phyloP scores from a whole-genome alignment of 768 basidiomycete genomes.

The Scleroderma citrinum region DNA sequence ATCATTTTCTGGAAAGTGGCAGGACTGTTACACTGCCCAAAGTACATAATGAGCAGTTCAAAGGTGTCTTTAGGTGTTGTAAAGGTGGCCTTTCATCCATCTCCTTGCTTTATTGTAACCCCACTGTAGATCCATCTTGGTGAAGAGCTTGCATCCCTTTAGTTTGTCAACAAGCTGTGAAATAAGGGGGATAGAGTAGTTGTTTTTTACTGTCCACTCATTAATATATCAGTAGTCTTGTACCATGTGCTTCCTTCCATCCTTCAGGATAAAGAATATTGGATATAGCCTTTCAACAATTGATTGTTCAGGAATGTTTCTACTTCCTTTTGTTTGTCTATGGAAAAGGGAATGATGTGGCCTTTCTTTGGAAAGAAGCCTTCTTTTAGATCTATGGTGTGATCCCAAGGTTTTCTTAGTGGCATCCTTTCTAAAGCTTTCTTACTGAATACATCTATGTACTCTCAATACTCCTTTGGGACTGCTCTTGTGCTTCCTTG shows the following conservation, averaged over 20 bases:
- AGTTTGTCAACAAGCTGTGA: not conserved
- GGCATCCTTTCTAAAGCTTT: not conserved
- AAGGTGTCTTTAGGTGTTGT: conserved; percentile 30
- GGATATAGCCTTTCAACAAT: conserved; percentile 6
- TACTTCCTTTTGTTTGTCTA: not conserved
- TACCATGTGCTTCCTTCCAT: conserved; percentile 7
- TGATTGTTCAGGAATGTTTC: conserved; percentile 7
- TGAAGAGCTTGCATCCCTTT: conserved; percentile 2
- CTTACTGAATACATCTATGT: conserved; percentile 1
- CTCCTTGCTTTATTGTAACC: conserved; percentile 29
- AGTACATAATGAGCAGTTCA: conserved; percentile 36
- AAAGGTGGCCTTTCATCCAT: conserved; percentile 40
- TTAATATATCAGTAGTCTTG: conserved; percentile 16
- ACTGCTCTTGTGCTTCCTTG: not conserved
- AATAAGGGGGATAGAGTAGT: not conserved
- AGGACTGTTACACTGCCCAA: conserved; percentile 32
- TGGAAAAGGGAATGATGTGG: not conserved
- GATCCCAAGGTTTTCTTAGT: conserved; percentile 3
- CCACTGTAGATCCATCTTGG: conserved; percentile 4
- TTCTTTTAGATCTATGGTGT: conserved; percentile 2
- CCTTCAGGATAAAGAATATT: conserved; percentile 7
- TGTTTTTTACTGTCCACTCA: not conserved
- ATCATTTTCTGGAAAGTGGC: conserved; percentile 27
- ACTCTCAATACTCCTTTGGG: not conserved
- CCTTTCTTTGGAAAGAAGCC: not conserved